These are phyloP conservation scores for Bromus sterilis DNA, from an alignment of 176 grass and related monocot species.

Conservation along the genomic window DNA sequence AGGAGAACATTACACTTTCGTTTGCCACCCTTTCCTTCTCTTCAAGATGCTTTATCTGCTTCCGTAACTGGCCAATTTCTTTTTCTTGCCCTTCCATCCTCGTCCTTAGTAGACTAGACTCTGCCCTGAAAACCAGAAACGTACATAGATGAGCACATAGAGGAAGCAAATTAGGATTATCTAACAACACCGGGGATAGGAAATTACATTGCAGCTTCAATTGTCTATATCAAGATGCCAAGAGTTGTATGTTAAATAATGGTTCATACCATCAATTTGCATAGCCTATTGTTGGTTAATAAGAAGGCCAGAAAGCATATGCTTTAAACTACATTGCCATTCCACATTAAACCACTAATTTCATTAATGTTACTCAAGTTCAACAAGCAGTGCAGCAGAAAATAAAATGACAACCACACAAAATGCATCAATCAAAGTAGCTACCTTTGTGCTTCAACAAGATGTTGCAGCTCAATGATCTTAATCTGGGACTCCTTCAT, in stretches of 20 bases:
- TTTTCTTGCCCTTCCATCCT: conserved; percentile 87
- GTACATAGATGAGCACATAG: conserved; percentile 14
- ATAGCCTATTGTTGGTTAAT: neutral
- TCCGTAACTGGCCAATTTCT: conserved; percentile 61
- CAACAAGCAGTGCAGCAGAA: neutral
- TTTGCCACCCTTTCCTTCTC: conserved; percentile 88
- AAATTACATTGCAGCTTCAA: neutral
- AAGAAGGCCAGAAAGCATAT: neutral
- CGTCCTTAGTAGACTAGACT: conserved; percentile 81
- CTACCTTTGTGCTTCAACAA: conserved; percentile 96
- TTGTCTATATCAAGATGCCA: neutral
- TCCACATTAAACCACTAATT: neutral
- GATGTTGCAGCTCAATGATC: conserved; percentile 90
- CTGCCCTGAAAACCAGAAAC: conserved; percentile 74
- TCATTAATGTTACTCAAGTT: neutral
- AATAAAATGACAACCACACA: neutral
- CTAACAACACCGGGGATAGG: neutral
- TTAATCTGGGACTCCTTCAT: conserved; percentile 92
- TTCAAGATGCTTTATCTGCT: conserved; percentile 80
- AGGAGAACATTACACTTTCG: conserved; percentile 75
- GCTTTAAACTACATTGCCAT: neutral
- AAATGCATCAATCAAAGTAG: neutral
- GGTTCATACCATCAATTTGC: neutral
- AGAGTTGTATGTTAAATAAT: neutral
- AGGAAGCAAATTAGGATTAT: conserved; percentile 22